Evolutionary conservation across 2,329 filamentous ascomycete species (phyloP).

Genomic region (Pseudophaeomoniella oleicola): DNA sequence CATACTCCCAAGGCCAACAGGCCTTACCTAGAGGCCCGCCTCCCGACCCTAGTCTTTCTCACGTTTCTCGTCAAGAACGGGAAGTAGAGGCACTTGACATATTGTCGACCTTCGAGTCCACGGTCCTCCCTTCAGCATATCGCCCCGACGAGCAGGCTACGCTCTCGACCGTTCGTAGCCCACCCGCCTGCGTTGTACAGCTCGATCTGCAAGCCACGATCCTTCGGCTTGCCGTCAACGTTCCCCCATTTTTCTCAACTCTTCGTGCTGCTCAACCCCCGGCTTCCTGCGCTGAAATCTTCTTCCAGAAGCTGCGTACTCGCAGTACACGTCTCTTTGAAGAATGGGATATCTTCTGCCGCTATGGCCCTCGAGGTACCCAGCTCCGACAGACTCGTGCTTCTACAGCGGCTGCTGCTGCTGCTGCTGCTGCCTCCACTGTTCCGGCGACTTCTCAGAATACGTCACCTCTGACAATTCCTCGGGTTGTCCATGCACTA

Average conservation of each 20-base stretch:
- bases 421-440: not conserved
- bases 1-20: not conserved
- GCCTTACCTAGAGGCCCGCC: not conserved
- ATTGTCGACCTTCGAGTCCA: not conserved
- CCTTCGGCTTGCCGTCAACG: conserved; percentile 1
- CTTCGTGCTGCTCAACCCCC: not conserved
- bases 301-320: not conserved
- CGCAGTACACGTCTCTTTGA: not conserved
- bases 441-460: not conserved
- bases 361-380: not conserved
- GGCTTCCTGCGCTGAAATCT: conserved; percentile 1
- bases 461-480: not conserved
- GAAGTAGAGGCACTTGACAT: not conserved
- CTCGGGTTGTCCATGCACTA: not conserved
- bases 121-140: not conserved
- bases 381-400: not conserved
- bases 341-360: not conserved
- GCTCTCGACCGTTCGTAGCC: not conserved
- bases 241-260: not conserved
- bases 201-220: conserved; percentile 1
- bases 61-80: not conserved
- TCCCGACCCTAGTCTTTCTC: not conserved
- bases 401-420: not conserved
- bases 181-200: not conserved
- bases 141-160: not conserved